phyloP scores from a whole-genome alignment of 495 filamentous ascomycete species.

The Chaetomium fimeti region DNA sequence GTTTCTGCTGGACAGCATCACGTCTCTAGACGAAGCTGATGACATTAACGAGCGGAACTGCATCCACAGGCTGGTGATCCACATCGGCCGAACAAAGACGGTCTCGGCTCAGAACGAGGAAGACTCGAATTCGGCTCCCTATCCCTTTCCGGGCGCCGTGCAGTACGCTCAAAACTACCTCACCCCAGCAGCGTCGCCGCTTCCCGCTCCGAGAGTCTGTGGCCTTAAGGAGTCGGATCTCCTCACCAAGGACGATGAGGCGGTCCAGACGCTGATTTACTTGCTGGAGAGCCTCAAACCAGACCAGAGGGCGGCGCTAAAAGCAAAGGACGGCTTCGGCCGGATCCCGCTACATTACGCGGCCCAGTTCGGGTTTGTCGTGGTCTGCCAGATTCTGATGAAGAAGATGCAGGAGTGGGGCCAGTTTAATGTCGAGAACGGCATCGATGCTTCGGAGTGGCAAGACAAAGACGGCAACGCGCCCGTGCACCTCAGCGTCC shows the following conservation, averaged over 20 bases:
- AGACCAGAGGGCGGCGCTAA: constrained; percentile 66
- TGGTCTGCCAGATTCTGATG: constrained; percentile 83
- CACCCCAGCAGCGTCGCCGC: constrained; percentile 69
- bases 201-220: constrained; percentile 44
- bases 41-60: constrained; percentile 94
- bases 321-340: constrained; percentile 71
- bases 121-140: constrained; percentile 50
- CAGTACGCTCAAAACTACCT: constrained; percentile 62
- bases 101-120: constrained; percentile 48
- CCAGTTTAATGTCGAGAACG: constrained; percentile 76
- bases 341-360: constrained; percentile 92
- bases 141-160: constrained; percentile 48
- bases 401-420: constrained; percentile 84
- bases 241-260: constrained; percentile 67
- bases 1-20: constrained; percentile 63
- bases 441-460: constrained; percentile 82
- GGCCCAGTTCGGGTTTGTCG: constrained; percentile 88
- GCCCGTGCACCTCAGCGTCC: constrained; percentile 86
- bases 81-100: constrained; percentile 76
- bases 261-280: constrained; percentile 69
- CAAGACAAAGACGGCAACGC: constrained; percentile 91
- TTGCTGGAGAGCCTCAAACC: constrained; percentile 68
- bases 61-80: constrained; percentile 86
- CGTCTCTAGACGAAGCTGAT: constrained; percentile 75
- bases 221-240: constrained; percentile 54